Conservation (phyloP, 164 flowering plant species). For the Magnolia changhungtana region DNA sequence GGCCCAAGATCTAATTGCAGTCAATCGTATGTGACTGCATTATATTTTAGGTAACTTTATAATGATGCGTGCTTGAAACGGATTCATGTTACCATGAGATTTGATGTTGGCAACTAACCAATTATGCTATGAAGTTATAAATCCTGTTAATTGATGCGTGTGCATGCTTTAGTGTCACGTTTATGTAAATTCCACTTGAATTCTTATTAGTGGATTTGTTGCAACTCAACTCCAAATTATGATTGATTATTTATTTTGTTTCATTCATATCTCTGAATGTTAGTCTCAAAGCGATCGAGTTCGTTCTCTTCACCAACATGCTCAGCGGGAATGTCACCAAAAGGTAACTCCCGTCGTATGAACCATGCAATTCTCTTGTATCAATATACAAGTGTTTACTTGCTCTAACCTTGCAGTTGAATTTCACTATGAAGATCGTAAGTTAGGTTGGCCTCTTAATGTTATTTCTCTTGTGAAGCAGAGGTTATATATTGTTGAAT, state of each 20-base stretch:
- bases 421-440: too few relatives aligned
- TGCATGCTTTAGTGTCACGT: neutral
- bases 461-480: too few relatives aligned
- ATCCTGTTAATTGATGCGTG: neutral
- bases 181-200: neutral
- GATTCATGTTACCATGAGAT: neutral
- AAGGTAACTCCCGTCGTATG: slow-evolving; percentile 38
- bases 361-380: neutral
- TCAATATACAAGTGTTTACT: too few relatives aligned
- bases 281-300: slow-evolving; percentile 64
- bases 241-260: neutral
- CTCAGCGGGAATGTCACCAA: slow-evolving; percentile 65
- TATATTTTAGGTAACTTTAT: neutral
- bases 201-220: too few relatives aligned
- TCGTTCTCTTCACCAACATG: slow-evolving; percentile 60
- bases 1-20: neutral
- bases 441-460: too few relatives aligned
- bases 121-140: neutral
- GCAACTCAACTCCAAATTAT: neutral
- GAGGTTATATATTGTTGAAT: too few relatives aligned
- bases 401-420: too few relatives aligned
- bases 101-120: too few relatives aligned
- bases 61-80: neutral
- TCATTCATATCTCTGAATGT: slow-evolving; percentile 4
- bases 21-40: neutral